Percentiles rank a stretch among this genome's conserved stretches.
These are phyloP conservation scores for Trichoderma aggressivum DNA, from an alignment of 2,329 filamentous ascomycete species.

Conservation along the genomic window DNA sequence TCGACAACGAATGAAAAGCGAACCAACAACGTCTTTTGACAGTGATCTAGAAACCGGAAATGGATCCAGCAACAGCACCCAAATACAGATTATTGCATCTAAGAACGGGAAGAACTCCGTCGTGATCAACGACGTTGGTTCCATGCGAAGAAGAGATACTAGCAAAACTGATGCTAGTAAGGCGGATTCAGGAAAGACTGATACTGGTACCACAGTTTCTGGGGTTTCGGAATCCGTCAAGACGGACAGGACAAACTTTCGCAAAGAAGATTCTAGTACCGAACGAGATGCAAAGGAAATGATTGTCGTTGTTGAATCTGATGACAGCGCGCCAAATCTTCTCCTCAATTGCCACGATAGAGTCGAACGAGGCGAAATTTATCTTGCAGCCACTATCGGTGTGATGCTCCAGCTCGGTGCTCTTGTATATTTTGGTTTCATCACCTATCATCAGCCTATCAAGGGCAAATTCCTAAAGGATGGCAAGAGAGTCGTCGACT, in stretches of 20 bases:
- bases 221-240: not conserved
- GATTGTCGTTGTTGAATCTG: not conserved
- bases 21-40: not conserved
- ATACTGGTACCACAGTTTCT: not conserved
- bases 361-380: not conserved
- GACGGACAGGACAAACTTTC: not conserved
- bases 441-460: not conserved
- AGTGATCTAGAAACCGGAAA: not conserved
- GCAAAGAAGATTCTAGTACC: not conserved
- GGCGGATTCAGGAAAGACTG: not conserved
- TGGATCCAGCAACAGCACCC: not conserved
- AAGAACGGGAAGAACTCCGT: not conserved
- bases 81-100: too few species aligned
- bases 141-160: not conserved
- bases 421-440: not conserved
- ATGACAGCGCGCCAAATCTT: not conserved
- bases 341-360: not conserved
- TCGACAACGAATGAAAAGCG: not conserved
- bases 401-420: not conserved
- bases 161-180: not conserved
- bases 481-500: slow-evolving; percentile 1
- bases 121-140: not conserved
- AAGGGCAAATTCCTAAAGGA: not conserved
- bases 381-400: not conserved
- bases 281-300: not conserved